Base-by-base conservation (phyloP, 2,329 filamentous ascomycete species). In the Fusarium concolor region DNA sequence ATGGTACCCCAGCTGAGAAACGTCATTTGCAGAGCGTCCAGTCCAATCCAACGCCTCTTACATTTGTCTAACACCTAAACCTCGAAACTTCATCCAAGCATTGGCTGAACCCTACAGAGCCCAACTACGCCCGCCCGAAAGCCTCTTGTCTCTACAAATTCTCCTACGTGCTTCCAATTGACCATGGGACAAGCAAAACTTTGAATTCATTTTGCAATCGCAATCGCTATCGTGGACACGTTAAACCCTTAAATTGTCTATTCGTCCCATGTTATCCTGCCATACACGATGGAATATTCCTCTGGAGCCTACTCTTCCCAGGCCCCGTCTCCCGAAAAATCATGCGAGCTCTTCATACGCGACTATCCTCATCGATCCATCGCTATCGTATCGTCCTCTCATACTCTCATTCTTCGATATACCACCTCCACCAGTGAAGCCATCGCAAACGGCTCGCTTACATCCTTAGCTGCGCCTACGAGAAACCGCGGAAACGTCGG, bases 341-440 rank as follows among this genome's bases (percentile, higher is more conserved):
- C 90, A 58, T 91, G 93, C 80, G 90, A 91, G 74, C 89, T 97
- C 64, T 87, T 96, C 74, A 89, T 97, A 78, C 92, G 92, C 81
- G 94, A 97, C 76, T 89, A 93, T 76, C 93, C 93, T 71, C 89
- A 93, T 77, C 92, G 95, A 70, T 92, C 93, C 70, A 93, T 98
- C 77, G 93, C 93, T 68, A 90, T 98, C 70, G 90, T 91, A 37
- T 94, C 94, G 29, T 82, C 89, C 39, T 87, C 90, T 20, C 91
- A 97, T 79, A 91, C 90, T 75, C 86, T 98, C 72, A 90, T 97
- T 70, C 92, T 98, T 76, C 90, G 92, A 65, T 90, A 96, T 81
- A 93, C 87, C 77, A 83, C 88, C 46, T 86, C 87, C 18, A 85
- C 87, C n/a, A 86, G 81, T 77, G 90, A 90, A 65, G 76, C 82